Evolutionary conservation across 352 stramenopile species (phyloP), one percentile per base, ranked within the genome.

Genomic region (Pythium dissimile): DNA sequence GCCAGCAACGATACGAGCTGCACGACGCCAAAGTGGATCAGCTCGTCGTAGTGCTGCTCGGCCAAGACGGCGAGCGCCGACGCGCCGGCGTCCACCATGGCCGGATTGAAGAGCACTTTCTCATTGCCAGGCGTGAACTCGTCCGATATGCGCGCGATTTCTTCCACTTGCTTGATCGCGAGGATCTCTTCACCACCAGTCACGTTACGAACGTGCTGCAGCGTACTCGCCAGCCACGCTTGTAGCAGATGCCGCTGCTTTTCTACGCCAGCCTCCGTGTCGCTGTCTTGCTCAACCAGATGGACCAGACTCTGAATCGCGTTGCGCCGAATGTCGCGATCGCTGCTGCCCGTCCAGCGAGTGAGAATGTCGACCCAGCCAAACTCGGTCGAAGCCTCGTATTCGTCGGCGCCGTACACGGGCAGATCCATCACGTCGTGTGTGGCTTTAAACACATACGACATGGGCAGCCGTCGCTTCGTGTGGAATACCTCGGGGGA

Each of bases 321-420:
- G 45, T 89, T 88, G 21, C 69, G 41, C 5, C 85, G 73, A 16
- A 92, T 75, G 39, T 80, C 62, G 5, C 67, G 67, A 20, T 85
- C 60, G 20, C 69, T 42, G 31, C 73, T 91, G n/a, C 69, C 66
- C 12, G 71, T 83, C 85, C 85, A 94, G 30, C 73, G 51, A 1
- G 82, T 92, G 26, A 92, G 47, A 24, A 94, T 89, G 45, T 94
- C 85, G 24, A 88, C 72, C 85, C 85, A 94, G 0, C 85, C 85
- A 41, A 89, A 80, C 54, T 92, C 73, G 11, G 76, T 89, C 35
- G 53, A 84, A 20, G 75, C 64, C 37, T 94, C 83, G 57, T 88
- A 89, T 34, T 94, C 85, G 43, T 87, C 83, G 28, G 80, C 83
- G 9, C 80, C 83, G 12, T 87, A 54, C 3, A 92, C 72, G 3